Evolutionary conservation across 2,329 filamentous ascomycete species (phyloP), one percentile per base, ranked within the genome.

Genomic region (Coniochaeta ligniaria): DNA sequence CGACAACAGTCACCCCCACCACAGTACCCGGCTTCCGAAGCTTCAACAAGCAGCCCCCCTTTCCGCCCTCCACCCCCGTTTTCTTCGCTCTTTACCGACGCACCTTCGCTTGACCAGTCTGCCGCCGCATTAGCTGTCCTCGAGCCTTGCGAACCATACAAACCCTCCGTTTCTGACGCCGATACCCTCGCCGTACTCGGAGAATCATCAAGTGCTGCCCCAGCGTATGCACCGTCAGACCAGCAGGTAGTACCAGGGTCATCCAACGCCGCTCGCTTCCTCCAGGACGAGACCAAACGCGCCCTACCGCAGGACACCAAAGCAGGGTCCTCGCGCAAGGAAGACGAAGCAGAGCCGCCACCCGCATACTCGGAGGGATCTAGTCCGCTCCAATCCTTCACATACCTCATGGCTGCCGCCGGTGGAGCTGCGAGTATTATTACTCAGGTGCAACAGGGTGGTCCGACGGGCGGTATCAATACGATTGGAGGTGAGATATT

Each of bases 381-480:
- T 63, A 97, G 92, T 79, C 95, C 95, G 64, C 86, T 99, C 74
- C 84, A 90, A 63, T 91, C 92, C 61, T 99, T 99, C 72, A 88
- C 90, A 69, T 99, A 96, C 85, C 86, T 96, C 74, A 99, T 99
- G 95, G 93, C 95, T 78, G 91, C 92, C 74, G 93, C 94, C 78
- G 94, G 94, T 82, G 94, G 93, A 79, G 91, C 93, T 69, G 89
- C 93, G 80, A 98, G 95, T 85, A 96, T 99, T 73, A 96, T 99
- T 79, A 99, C 95, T 77, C 95, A 99, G 80, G 95, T 99, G 69
- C 93, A 96, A 74, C 95, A 99, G 77, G 90, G 90, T 66, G 93
- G 90, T 58, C 90, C 92, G 69, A 90, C 93, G 41, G 47, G 47
- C 47, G 47, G 47, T 16, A 86, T 97, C 68, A 96, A 95, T 75